A percentile compares a stretch with the other conserved stretches of the same genome.
These are phyloP conservation scores for Chlorencoelia australis DNA, from an alignment of 2,329 filamentous ascomycete genomes.

Conservation along the genomic window DNA sequence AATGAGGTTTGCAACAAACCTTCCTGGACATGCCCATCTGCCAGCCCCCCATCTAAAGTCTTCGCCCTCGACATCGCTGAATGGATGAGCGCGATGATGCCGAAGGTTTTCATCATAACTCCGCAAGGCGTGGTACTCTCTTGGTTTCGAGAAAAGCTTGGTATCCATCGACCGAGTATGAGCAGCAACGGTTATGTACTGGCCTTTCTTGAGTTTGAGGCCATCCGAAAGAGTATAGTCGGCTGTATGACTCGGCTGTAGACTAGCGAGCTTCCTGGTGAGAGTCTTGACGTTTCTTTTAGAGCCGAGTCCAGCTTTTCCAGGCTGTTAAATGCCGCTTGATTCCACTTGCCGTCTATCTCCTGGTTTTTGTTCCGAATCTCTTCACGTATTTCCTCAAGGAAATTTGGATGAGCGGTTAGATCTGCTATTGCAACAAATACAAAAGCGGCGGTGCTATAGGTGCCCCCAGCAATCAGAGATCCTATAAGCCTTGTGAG, in stretches of 20 bases:
- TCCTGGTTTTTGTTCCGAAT: slow-evolving; percentile 4
- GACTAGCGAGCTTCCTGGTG: slow-evolving; percentile 10
- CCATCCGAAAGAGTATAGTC: slow-evolving; percentile 1
- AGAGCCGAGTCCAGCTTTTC: slow-evolving; percentile 30
- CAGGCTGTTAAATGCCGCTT: slow-evolving; percentile 3
- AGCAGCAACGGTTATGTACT: not conserved
- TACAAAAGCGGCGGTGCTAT: slow-evolving; percentile 17
- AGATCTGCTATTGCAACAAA: slow-evolving; percentile 24
- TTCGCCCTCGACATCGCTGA: no score
- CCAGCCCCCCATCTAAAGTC: slow-evolving; percentile 29
- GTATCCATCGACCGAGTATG: not conserved
- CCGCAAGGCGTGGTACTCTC: slow-evolving; percentile 2
- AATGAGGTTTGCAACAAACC: slow-evolving; percentile 26
- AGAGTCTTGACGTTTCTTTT: slow-evolving; percentile 30
- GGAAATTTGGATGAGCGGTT: slow-evolving; percentile 5
- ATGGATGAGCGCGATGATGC: slow-evolving; percentile 3
- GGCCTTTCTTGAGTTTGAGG: not conserved
- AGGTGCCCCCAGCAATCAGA: slow-evolving; percentile 13
- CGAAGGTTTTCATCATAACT: not conserved
- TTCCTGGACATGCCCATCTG: slow-evolving; percentile 32
- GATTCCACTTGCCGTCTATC: not conserved
- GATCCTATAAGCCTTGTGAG: slow-evolving; percentile 2
- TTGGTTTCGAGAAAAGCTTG: not conserved
- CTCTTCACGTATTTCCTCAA: slow-evolving; percentile 22
- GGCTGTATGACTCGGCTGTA: not conserved